Evolutionary conservation across 2,329 filamentous ascomycete species (phyloP), one percentile per base, ranked within the genome.

Genomic region (Pseudomassariella vexata): DNA sequence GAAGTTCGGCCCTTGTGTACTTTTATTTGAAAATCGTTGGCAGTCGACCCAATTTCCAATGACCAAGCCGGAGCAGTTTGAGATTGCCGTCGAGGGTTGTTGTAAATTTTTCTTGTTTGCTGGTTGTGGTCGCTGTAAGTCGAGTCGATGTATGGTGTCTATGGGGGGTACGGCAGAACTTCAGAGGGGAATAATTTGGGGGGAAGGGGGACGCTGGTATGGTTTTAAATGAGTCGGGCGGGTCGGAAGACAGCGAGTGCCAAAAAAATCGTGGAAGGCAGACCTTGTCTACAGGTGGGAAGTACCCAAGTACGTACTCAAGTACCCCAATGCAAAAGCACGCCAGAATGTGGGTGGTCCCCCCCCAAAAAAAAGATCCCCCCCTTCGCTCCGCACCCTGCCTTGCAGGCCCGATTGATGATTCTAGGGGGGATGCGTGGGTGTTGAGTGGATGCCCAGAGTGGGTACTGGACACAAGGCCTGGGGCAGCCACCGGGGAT

Each of bases 191-290:
- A 46, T 47, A 39, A 41, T 40, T 46, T 47, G 44, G 42, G 48
- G 45, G 42, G 41, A 43, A 50, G 48, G 52, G 50, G 52, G 51
- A 52, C 46, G 46, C 44, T 49, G 47, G 42, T 50, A 45, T 49
- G 50, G 43, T 50, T 55, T 52, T 55, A 57, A 55, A 56, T 52
- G 49, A 51, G 43, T 46, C 43, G 42, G 45, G 44, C 46, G 42
- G 42, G 47, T 48, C 47, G 46, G 44, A 38, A 46, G n/a, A n/a
- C n/a, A n/a, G n/a, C n/a, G n/a, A n/a, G n/a, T n/a, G n/a, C n/a
- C n/a, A n/a, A n/a, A n/a, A n/a, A n/a, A n/a, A n/a, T n/a, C n/a
- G n/a, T n/a, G n/a, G n/a, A n/a, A n/a, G n/a, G n/a, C n/a, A n/a
- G n/a, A 45, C 40, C 24, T 34, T 40, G 35, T 32, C 36, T 35